Conservation (phyloP, 1,284 basidiomycete species). For the Tylopilus orsonianus region DNA sequence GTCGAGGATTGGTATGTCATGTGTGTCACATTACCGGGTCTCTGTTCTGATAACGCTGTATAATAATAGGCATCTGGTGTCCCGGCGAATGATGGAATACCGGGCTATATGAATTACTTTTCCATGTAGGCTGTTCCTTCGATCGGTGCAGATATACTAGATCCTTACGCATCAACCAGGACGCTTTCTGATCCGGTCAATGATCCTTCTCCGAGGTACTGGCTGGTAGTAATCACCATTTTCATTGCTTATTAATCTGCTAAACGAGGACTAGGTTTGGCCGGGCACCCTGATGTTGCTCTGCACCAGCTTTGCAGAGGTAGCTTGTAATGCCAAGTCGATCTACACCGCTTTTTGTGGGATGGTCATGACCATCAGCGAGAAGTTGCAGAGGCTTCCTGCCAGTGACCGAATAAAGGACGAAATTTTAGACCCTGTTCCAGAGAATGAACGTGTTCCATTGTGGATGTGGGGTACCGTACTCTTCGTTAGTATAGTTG, state of each 20-base stretch:
- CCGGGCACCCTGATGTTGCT: slow-evolving; percentile 60
- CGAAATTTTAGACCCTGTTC: slow-evolving; percentile 41
- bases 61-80: background rate
- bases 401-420: slow-evolving; percentile 19
- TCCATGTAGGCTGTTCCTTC: background rate
- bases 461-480: slow-evolving; percentile 55
- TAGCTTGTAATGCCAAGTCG: slow-evolving; percentile 35
- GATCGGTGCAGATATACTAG: background rate
- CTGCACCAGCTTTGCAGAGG: slow-evolving; percentile 49
- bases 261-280: slow-evolving; percentile 44
- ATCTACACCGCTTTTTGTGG: slow-evolving; percentile 8
- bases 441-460: slow-evolving; percentile 53
- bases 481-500: slow-evolving; percentile 47
- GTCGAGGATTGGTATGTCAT: slow-evolving; percentile 10
- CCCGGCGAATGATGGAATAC: background rate
- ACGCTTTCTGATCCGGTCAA: background rate
- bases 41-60: background rate
- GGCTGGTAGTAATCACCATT: background rate
- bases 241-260: background rate
- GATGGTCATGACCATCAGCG: background rate
- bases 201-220: slow-evolving; percentile 1
- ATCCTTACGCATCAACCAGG: background rate
- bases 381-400: background rate
- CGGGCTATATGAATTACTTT: slow-evolving; percentile 1
- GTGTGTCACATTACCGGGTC: background rate